Percentiles rank a stretch among this genome's conserved stretches.
phyloP scores from a whole-genome alignment of 352 stramenopile species.

The Globisporangium splendens region DNA sequence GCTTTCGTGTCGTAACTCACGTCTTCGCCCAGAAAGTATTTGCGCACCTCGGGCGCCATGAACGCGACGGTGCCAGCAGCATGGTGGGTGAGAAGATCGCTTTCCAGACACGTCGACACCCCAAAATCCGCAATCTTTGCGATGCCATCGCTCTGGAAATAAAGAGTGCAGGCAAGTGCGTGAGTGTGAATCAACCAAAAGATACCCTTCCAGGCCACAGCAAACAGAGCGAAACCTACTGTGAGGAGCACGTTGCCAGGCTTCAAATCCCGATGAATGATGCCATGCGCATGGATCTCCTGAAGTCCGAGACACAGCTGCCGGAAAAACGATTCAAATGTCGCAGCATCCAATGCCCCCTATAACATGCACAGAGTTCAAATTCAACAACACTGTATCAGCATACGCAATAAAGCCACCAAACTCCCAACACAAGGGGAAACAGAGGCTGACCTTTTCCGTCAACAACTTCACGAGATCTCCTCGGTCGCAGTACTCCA shows the following conservation, averaged over 20 bases:
- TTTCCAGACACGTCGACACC: constrained; percentile 78
- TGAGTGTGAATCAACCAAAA: too few species aligned
- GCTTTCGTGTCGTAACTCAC: constrained; percentile 67
- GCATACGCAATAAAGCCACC: background rate
- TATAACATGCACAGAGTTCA: constrained; percentile 15
- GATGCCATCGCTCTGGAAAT: constrained; percentile 47
- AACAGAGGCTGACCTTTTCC: constrained; percentile 19
- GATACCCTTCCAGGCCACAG: too few species aligned
- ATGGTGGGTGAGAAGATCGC: constrained; percentile 65
- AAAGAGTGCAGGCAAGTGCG: background rate
- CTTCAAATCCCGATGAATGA: constrained; percentile 80
- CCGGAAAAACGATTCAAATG: constrained; percentile 58
- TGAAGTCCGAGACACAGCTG: constrained; percentile 66
- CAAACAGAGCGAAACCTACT: constrained; percentile 20
- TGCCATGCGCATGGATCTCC: constrained; percentile 61
- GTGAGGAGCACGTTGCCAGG: constrained; percentile 73
- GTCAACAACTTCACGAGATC: constrained; percentile 42
- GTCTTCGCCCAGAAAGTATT: constrained; percentile 66
- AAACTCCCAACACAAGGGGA: background rate
- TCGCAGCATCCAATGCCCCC: constrained; percentile 33
- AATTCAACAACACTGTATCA: background rate
- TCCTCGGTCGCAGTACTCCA: constrained; percentile 74
- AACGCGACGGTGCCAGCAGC: constrained; percentile 73
- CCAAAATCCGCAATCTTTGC: constrained; percentile 82
- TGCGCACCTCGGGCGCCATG: constrained; percentile 76